These are phyloP conservation scores for Crepidotus variabilis DNA, from an alignment of 768 basidiomycete genomes.

Conservation along the genomic window DNA sequence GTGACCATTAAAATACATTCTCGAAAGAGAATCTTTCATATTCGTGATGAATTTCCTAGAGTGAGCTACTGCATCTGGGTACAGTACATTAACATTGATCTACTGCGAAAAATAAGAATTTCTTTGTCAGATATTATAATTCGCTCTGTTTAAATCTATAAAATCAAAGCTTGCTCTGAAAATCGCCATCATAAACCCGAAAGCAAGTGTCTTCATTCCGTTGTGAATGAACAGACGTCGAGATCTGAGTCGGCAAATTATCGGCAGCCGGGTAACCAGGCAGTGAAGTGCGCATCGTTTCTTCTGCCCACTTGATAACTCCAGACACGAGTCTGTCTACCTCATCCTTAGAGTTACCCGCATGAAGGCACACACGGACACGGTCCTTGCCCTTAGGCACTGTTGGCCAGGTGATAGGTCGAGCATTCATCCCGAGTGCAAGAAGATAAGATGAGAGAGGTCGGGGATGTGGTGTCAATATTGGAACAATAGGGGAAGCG, in stretches of 20 bases:
- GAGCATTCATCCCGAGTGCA: slow-evolving; percentile 54
- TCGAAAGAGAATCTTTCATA: no score
- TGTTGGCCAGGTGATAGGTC: slow-evolving; percentile 83
- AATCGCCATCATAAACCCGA: not conserved
- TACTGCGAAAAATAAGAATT: no score
- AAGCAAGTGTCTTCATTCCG: not conserved
- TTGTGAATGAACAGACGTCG: not conserved
- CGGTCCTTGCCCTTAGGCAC: slow-evolving; percentile 85
- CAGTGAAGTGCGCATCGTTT: slow-evolving; percentile 22
- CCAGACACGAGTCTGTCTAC: slow-evolving; percentile 53
- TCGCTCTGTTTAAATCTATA: no score
- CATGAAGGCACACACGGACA: slow-evolving; percentile 85
- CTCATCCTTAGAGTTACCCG: slow-evolving; percentile 64
- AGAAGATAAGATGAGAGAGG: slow-evolving; percentile 68
- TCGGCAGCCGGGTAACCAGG: slow-evolving; percentile 2
- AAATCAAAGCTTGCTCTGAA: slow-evolving; percentile 12
- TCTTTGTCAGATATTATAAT: no score
- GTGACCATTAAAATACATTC: no score
- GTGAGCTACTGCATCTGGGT: no score
- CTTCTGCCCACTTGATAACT: slow-evolving; percentile 45
- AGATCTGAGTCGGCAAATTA: not conserved
- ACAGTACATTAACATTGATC: no score
- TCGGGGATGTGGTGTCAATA: slow-evolving; percentile 75
- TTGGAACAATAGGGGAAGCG: slow-evolving; percentile 76
- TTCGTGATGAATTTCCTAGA: no score